Evolutionary conservation across 257 asterid species (phyloP).

Genomic region (Penstemon eatonii): DNA sequence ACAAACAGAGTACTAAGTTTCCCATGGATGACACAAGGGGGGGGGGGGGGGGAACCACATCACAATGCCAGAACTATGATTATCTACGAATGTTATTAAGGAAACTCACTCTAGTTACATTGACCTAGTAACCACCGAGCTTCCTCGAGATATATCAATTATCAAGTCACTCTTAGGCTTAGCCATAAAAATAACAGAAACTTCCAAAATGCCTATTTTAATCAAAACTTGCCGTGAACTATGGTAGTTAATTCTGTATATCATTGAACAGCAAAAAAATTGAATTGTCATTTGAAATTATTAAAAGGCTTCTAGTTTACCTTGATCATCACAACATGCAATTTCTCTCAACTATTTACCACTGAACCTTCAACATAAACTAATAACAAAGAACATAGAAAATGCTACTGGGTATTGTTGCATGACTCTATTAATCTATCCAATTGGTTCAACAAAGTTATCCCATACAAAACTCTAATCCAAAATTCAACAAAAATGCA

Average conservation of each 20-base stretch:
- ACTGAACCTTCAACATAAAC: no score
- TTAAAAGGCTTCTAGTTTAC: slow-evolving; percentile 4
- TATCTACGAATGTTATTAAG: not conserved
- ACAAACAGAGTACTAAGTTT: not conserved
- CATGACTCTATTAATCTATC: no score
- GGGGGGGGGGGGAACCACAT: not conserved
- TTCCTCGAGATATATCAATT: not conserved
- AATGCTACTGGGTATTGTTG: no score
- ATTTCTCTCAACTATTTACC: no score
- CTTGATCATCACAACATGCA: no score
- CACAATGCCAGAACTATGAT: not conserved
- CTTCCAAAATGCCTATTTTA: not conserved
- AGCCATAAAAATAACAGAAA: not conserved
- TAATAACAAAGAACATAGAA: no score
- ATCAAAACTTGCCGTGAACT: not conserved
- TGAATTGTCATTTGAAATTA: slow-evolving; percentile 9
- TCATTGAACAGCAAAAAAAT: slow-evolving; percentile 7
- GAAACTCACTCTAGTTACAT: not conserved
- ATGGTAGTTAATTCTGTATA: not conserved
- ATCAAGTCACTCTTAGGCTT: not conserved
- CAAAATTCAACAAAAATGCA: no score
- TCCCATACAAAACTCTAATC: no score
- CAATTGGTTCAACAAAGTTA: no score
- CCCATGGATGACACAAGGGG: not conserved
- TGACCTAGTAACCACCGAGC: not conserved